These are phyloP conservation scores for Dissophora globulifera DNA, from an alignment of 192 early-diverging fungal species.

Conservation along the genomic window DNA sequence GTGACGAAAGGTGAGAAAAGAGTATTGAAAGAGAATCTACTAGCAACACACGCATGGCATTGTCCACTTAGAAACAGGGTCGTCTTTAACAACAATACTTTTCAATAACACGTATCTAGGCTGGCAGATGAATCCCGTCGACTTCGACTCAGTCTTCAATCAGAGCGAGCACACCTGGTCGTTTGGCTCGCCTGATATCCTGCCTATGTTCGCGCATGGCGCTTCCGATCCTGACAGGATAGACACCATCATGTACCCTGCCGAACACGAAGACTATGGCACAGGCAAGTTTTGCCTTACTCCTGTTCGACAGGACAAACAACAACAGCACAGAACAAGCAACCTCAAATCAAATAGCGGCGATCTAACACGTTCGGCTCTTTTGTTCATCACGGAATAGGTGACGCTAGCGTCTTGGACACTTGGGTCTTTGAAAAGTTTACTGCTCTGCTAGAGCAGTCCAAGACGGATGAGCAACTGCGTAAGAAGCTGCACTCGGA, in stretches of 20 bases:
- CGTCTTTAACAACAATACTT: no score
- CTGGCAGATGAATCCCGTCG: constrained; percentile 97
- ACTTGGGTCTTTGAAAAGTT: constrained; percentile 94
- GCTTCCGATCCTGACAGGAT: constrained; percentile 82
- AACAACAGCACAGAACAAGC: no score
- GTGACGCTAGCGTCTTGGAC: constrained; percentile 87
- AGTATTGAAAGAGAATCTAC: not conserved
- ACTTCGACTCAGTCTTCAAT: constrained; percentile 98
- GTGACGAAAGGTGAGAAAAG: constrained; percentile 88
- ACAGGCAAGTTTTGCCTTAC: constrained; percentile 64
- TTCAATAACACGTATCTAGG: constrained; percentile 67
- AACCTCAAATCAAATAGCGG: no score
- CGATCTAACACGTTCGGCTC: constrained; percentile 1
- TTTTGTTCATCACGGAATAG: not conserved
- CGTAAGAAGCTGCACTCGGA: constrained; percentile 71
- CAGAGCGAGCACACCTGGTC: constrained; percentile 95
- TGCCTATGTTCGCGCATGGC: constrained; percentile 96
- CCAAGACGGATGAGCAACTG: constrained; percentile 59
- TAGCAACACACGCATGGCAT: not conserved
- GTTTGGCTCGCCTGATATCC: constrained; percentile 96
- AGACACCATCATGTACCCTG: constrained; percentile 91
- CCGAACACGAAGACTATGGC: constrained; percentile 90
- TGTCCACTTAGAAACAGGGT: not conserved
- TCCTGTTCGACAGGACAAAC: no score
- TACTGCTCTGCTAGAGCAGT: constrained; percentile 70